phyloP scores from a whole-genome alignment of 2,329 filamentous ascomycete species.

The Thielaviopsis populi region DNA sequence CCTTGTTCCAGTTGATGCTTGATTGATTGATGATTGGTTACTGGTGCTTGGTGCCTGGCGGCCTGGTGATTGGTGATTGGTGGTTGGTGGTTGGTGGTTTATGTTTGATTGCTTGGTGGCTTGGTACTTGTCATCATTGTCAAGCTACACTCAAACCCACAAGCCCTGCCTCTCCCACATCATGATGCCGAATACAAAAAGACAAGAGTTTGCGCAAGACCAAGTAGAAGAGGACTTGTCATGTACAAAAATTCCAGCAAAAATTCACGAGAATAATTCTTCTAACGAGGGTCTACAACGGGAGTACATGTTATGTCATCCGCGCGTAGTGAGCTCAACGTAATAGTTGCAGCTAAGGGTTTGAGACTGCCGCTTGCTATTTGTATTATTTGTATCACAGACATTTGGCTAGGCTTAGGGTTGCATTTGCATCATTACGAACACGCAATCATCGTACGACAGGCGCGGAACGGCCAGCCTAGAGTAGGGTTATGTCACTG shows the following conservation, averaged over 20 bases:
- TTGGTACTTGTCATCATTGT: neutral
- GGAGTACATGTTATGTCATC: too few relatives aligned
- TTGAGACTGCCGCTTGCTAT: neutral
- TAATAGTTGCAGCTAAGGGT: too few relatives aligned
- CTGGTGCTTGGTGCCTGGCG: neutral
- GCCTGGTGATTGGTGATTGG: neutral
- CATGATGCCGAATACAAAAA: too few relatives aligned
- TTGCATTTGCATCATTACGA: neutral
- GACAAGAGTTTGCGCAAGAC: too few relatives aligned
- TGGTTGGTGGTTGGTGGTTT: neutral
- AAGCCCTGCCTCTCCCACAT: too few relatives aligned
- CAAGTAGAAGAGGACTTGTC: neutral
- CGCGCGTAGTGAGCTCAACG: too few relatives aligned
- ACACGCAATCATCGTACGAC: neutral
- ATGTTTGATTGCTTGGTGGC: too few relatives aligned
- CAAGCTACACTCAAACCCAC: too few relatives aligned
- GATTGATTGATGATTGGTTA: too few relatives aligned
- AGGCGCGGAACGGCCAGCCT: too few relatives aligned
- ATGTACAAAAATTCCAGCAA: neutral
- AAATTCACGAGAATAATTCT: neutral
- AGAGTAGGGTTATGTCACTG: neutral
- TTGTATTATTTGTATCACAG: neutral
- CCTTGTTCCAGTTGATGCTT: too few relatives aligned
- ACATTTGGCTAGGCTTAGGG: neutral
- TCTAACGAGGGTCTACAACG: too few relatives aligned